Percentiles rank a stretch among this genome's conserved stretches.
Evolutionary conservation across 2,329 filamentous ascomycete species (phyloP).

Genomic region (Sporothrix curviconia): DNA sequence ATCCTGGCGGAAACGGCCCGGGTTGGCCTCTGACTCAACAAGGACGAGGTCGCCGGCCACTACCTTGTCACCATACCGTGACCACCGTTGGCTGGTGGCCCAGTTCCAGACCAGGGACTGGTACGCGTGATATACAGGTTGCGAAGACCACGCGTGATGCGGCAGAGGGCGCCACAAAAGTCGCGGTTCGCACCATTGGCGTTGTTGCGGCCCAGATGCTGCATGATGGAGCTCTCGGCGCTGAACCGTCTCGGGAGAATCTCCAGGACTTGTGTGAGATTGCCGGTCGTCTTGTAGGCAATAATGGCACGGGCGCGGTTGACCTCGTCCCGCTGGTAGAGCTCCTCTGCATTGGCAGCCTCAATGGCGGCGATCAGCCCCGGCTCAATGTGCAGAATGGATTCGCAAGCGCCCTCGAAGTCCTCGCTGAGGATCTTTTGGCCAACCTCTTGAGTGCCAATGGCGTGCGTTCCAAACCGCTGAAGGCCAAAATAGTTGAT

Average conservation of each 20-base stretch:
- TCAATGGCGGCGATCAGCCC: slow-evolving; percentile 38
- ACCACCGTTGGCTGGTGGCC: slow-evolving; percentile 74
- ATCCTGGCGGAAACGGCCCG: slow-evolving; percentile 30
- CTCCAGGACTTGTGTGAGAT: slow-evolving; percentile 54
- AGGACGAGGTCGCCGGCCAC: slow-evolving; percentile 82
- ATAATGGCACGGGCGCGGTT: slow-evolving; percentile 72
- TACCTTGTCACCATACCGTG: slow-evolving; percentile 63
- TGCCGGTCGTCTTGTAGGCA: slow-evolving; percentile 59
- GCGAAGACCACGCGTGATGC: slow-evolving; percentile 73
- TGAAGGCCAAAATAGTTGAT: slow-evolving; percentile 99
- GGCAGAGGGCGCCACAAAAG: slow-evolving; percentile 71
- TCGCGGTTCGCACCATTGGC: slow-evolving; percentile 52
- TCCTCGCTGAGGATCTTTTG: slow-evolving; percentile 76
- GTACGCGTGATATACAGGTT: slow-evolving; percentile 98
- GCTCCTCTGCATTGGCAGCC: slow-evolving; percentile 34
- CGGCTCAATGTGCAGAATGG: slow-evolving; percentile 67
- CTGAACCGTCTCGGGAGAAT: slow-evolving; percentile 73
- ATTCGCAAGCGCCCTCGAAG: slow-evolving; percentile 71
- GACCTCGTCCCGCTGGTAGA: slow-evolving; percentile 66
- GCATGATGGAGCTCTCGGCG: slow-evolving; percentile 72
- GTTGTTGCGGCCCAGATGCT: slow-evolving; percentile 57
- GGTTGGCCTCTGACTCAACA: slow-evolving; percentile 30
- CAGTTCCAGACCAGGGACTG: slow-evolving; percentile 94
- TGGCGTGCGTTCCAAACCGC: slow-evolving; percentile 82
- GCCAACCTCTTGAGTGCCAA: slow-evolving; percentile 80